Evolutionary conservation across 495 filamentous ascomycete species (phyloP).

Genomic region (Halenospora varia): DNA sequence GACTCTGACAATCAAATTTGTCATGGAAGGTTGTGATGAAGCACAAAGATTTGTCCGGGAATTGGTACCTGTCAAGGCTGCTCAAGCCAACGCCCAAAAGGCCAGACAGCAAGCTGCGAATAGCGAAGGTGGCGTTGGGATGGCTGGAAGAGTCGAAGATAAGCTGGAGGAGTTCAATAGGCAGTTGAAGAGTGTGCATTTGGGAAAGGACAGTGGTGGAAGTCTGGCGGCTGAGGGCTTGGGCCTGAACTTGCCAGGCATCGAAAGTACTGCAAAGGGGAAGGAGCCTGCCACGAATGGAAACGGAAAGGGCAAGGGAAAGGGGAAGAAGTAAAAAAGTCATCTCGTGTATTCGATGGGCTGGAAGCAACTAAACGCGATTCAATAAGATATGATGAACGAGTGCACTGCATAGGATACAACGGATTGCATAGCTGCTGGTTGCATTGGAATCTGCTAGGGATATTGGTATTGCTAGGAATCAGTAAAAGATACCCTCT

Average conservation of each 20-base stretch:
- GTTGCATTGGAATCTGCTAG: too few relatives aligned
- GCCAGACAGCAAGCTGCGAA: background rate
- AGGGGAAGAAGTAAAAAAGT: background rate
- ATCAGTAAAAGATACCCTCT: too few relatives aligned
- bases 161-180: constrained; percentile 13
- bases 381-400: too few relatives aligned
- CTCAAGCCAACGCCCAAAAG: constrained; percentile 14
- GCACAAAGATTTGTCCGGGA: constrained; percentile 72
- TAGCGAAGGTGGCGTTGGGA: background rate
- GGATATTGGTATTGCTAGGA: too few relatives aligned
- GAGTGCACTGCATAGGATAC: too few relatives aligned
- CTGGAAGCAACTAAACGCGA: too few relatives aligned
- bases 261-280: background rate
- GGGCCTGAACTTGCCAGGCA: background rate
- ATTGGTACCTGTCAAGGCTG: constrained; percentile 37
- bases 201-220: background rate
- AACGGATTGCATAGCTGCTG: too few relatives aligned
- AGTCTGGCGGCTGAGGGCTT: background rate
- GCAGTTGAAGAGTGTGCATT: constrained; percentile 11
- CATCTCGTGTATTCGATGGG: too few relatives aligned
- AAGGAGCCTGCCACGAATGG: background rate
- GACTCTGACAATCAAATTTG: constrained; percentile 83
- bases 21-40: constrained; percentile 78
- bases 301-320: background rate
- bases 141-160: constrained; percentile 2